Conservation (phyloP, 1,284 basidiomycete species). For the Heterobasidion occidentale region DNA sequence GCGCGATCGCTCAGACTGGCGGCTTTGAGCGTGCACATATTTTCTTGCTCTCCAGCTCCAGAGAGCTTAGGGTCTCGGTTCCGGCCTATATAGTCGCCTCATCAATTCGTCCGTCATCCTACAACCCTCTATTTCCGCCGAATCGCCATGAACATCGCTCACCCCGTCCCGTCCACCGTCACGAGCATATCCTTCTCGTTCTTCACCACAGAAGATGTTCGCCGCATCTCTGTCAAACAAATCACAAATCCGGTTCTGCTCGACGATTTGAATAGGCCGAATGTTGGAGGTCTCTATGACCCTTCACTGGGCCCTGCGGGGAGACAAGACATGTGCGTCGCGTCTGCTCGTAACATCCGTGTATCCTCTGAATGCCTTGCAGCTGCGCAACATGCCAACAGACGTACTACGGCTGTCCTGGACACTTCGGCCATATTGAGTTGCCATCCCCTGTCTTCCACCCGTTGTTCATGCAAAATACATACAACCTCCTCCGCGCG, state of each 20-base stretch:
- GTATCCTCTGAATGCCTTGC: slow-evolving; percentile 5
- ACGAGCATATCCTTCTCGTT: slow-evolving; percentile 91
- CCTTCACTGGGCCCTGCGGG: slow-evolving; percentile 90
- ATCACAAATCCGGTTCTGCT: slow-evolving; percentile 91
- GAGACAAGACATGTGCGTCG: slow-evolving; percentile 77
- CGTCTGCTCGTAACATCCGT: slow-evolving; percentile 2
- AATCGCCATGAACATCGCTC: slow-evolving; percentile 83
- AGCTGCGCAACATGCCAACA: slow-evolving; percentile 94
- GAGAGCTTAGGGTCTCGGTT: no score
- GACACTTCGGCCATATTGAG: slow-evolving; percentile 99
- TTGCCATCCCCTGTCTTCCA: slow-evolving; percentile 95
- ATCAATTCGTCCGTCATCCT: not conserved
- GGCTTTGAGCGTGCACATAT: no score
- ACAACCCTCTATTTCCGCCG: not conserved
- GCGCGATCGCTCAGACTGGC: no score
- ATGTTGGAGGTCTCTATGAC: slow-evolving; percentile 91
- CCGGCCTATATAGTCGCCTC: not conserved
- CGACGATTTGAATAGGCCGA: slow-evolving; percentile 92
- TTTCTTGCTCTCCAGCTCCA: no score
- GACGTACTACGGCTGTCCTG: slow-evolving; percentile 91
- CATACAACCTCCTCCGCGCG: slow-evolving; percentile 83
- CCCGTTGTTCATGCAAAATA: slow-evolving; percentile 92
- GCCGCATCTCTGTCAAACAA: slow-evolving; percentile 94
- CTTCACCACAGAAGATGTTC: slow-evolving; percentile 86
- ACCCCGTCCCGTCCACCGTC: slow-evolving; percentile 82